Evolutionary conservation across 108 stramenopile species (phyloP).

Genomic region (Parietichytrium sp.): DNA sequence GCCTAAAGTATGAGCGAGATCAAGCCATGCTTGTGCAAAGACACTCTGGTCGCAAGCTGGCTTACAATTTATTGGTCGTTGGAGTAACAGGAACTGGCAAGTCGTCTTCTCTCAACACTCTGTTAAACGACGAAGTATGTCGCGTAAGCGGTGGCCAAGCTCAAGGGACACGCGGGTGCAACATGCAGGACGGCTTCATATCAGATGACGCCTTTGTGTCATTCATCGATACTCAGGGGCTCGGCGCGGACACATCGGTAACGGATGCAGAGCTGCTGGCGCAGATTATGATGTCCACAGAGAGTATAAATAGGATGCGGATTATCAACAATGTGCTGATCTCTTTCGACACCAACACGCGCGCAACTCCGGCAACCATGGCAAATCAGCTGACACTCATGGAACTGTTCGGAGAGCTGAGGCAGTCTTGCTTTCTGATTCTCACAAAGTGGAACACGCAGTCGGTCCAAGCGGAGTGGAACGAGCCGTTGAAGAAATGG

Average conservation of each 20-base stretch:
- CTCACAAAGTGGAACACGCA: constrained; percentile 34
- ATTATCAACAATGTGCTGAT: constrained; percentile 30
- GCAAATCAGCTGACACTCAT: constrained; percentile 10
- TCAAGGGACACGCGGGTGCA: constrained; percentile 32
- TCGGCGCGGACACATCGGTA: constrained; percentile 30
- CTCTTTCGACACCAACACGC: constrained; percentile 24
- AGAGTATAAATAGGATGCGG: constrained; percentile 6
- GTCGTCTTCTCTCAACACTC: background rate
- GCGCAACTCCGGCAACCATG: constrained; percentile 32
- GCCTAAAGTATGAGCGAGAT: background rate
- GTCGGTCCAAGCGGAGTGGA: constrained; percentile 25
- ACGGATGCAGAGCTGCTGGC: constrained; percentile 24
- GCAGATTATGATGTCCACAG: constrained; percentile 32
- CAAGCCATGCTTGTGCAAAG: background rate
- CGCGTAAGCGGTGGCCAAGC: constrained; percentile 23
- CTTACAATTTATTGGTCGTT: background rate
- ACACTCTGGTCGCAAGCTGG: background rate
- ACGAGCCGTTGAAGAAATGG: background rate
- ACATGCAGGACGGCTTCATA: constrained; percentile 26
- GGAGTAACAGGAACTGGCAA: constrained; percentile 18
- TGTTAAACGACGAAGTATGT: constrained; percentile 16
- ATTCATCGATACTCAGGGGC: constrained; percentile 22
- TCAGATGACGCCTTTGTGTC: constrained; percentile 9
- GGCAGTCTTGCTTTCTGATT: constrained; percentile 31
- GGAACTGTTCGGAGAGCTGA: constrained; percentile 30